Percentiles rank a stretch among this genome's conserved stretches.
Evolutionary conservation across 345 rosid genomes (phyloP).

Genomic region (Carallia brachiata): DNA sequence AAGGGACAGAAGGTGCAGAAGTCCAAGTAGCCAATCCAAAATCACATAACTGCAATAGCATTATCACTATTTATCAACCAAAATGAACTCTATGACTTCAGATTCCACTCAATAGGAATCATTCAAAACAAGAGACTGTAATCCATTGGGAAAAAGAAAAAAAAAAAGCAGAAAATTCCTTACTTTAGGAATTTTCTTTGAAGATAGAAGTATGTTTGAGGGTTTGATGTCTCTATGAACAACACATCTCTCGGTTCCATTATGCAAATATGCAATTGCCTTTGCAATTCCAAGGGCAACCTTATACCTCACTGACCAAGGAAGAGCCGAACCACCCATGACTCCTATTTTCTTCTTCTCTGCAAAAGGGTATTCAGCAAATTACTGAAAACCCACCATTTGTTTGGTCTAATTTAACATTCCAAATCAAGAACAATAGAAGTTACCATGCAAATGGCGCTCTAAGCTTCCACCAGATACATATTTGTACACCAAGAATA

Average conservation of each 20-base stretch:
- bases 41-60: constrained; percentile 68
- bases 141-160: not conserved
- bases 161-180: constrained; percentile 1
- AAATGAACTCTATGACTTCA: not conserved
- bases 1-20: constrained; percentile 79
- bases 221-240: constrained; percentile 96
- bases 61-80: not conserved
- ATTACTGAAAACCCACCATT: constrained; percentile 13
- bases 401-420: constrained; percentile 5
- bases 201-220: constrained; percentile 85
- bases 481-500: constrained; percentile 85
- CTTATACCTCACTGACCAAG: constrained; percentile 79
- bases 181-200: constrained; percentile 76
- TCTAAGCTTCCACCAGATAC: constrained; percentile 95
- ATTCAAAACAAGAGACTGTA: not conserved
- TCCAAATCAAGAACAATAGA: not conserved
- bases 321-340: constrained; percentile 39
- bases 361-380: constrained; percentile 28
- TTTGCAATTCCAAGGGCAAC: constrained; percentile 79
- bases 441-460: constrained; percentile 73
- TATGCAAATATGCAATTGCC: constrained; percentile 74
- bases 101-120: not conserved
- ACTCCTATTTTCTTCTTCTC: constrained; percentile 55
- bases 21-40: constrained; percentile 97
- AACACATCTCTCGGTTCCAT: constrained; percentile 80